Percentiles rank a stretch among this genome's conserved stretches.
These are phyloP conservation scores for Primulina eburnea DNA, from an alignment of 257 asterid genomes.

Conservation along the genomic window DNA sequence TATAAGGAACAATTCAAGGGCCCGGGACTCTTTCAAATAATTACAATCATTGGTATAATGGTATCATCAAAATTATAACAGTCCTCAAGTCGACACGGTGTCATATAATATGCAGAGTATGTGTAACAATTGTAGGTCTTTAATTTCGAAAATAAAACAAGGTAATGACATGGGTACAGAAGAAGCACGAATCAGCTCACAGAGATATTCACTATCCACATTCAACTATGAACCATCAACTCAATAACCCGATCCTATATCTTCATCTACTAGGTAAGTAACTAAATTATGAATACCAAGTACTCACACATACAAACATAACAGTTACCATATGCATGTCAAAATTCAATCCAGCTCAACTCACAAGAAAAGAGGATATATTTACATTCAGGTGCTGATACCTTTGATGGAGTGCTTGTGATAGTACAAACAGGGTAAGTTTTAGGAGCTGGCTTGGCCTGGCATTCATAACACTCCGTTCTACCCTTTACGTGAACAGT, in stretches of 20 bases:
- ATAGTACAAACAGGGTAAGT: constrained; percentile 98
- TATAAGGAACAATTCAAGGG: not conserved
- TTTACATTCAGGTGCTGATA: constrained; percentile 23
- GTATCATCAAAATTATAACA: constrained; percentile 4
- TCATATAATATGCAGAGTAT: not conserved
- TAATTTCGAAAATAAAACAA: not conserved
- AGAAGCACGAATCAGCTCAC: not conserved
- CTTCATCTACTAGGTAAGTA: constrained; percentile 3
- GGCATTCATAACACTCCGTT: constrained; percentile 98
- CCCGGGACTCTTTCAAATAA: constrained; percentile 11
- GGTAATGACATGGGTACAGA: not conserved
- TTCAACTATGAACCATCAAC: constrained; percentile 11
- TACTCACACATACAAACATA: constrained; percentile 9
- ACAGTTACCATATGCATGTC: constrained; percentile 10
- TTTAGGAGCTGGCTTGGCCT: constrained; percentile 97
- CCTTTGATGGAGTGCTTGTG: constrained; percentile 99
- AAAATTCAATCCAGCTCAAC: constrained; percentile 3
- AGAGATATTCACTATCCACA: not conserved
- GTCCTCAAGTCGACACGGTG: constrained; percentile 1
- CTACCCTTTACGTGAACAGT: constrained; percentile 90
- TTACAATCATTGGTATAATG: constrained; percentile 4
- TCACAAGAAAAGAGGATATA: not conserved
- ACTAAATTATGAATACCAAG: not conserved
- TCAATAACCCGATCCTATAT: constrained; percentile 4
- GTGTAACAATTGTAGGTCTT: not conserved